Base-by-base conservation (phyloP, 139 green algal genomes). In the Pseudopediastrum boryanum region DNA sequence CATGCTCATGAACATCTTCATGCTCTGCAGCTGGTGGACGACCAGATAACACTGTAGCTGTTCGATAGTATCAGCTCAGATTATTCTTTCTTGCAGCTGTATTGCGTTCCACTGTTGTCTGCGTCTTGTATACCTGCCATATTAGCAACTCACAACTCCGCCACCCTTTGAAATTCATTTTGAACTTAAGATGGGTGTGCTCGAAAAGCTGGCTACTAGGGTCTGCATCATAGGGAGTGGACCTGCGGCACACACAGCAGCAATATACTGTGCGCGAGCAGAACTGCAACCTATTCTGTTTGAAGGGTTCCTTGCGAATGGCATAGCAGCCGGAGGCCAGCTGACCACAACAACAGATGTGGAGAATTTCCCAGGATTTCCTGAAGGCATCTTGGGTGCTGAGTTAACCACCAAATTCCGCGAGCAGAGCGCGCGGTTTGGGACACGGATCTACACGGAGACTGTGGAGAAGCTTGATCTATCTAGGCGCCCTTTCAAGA, bases 281-380 rank as follows among this genome's bases (percentile, higher is more conserved):
- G 93, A 98, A 77, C 83, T 98, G 39, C 74, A 88, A 21, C 94
- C 93, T 16, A 74, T 97, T 21, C 77, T 98, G 16, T 94, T 98
- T 83, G 94, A 97, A 70, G 93, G 93, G 8, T 90, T 67, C 59
- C 84, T 90, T 62, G 85, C 86, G 3, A 96, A 97, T 68, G 93
- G 92, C 52, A 96, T 98, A 58, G 92, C 92, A 10, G 90, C 89
- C 23, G 91, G 90, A 8, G 91, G 91, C 16, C 90, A 95, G 81
- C 86, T 95, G 7, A 95, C 91, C 27, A 95, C 91, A 25, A 95
- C 91, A 12, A 93, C 61, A 58, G 89, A 97, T 46, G 91, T 97
- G 21, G 91, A 95, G 70, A 95, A 94, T 85, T 95, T 93, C 72
- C 91, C 90, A 23, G 91, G 91, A n/a, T 93, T 93, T 62, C 87